These are phyloP conservation scores for Annulohypoxylon stygium DNA, from an alignment of 495 filamentous ascomycete genomes.

Conservation along the genomic window DNA sequence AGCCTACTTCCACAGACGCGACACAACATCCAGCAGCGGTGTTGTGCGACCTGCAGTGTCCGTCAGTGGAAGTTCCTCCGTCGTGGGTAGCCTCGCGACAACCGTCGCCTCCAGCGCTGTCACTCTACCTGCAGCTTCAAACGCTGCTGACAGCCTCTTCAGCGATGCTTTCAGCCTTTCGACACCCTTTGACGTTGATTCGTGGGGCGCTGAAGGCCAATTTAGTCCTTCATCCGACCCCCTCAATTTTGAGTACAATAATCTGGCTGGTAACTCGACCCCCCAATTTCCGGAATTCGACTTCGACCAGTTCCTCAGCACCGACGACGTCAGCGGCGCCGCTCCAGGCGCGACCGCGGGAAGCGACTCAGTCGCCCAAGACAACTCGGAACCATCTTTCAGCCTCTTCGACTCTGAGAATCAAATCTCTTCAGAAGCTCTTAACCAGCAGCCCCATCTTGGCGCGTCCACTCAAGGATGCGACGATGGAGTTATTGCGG, in stretches of 20 bases:
- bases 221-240: conserved; percentile 76
- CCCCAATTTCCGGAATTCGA: conserved; percentile 66
- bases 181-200: conserved; percentile 70
- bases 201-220: conserved; percentile 81
- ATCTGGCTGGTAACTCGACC: conserved; percentile 84
- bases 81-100: conserved; percentile 71
- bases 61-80: conserved; percentile 73
- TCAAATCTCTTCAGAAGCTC: conserved; percentile 65
- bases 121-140: conserved; percentile 70
- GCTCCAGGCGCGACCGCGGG: conserved; percentile 54
- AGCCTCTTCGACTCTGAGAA: conserved; percentile 62
- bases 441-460: conserved; percentile 88
- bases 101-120: conserved; percentile 66
- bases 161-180: conserved; percentile 73
- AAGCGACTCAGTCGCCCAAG: conserved; percentile 51
- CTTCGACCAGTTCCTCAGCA: conserved; percentile 67
- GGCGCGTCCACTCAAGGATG: conserved; percentile 92
- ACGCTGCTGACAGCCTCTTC: conserved; percentile 77
- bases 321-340: conserved; percentile 59
- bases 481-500: conserved; percentile 90
- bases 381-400: conserved; percentile 48
- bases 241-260: conserved; percentile 82
- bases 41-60: conserved; percentile 99
- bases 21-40: conserved; percentile 99
- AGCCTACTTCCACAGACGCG: conserved; percentile 82